phyloP scores from a whole-genome alignment of 495 filamentous ascomycete genomes.

The Astrothelium macrocarpum region DNA sequence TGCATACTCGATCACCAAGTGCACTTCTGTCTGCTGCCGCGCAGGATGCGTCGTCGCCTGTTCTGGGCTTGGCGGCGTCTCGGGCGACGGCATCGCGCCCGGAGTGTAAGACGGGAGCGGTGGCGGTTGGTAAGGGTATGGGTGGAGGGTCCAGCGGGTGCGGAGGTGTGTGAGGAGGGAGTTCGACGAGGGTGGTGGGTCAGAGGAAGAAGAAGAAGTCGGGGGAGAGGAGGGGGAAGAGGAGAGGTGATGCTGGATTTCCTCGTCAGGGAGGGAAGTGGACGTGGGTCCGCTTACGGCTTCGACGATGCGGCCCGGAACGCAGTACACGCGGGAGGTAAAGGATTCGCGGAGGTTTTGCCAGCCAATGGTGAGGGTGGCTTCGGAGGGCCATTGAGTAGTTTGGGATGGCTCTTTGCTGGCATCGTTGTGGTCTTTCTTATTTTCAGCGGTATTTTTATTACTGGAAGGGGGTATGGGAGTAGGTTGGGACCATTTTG shows the following conservation, averaged over 20 bases:
- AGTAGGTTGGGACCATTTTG: conserved; percentile 42
- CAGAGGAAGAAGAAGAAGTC: conserved; percentile 14
- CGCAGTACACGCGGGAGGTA: conserved; percentile 63
- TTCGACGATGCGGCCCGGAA: conserved; percentile 59
- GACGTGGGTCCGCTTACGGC: conserved; percentile 57
- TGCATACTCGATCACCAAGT: conserved; percentile 63
- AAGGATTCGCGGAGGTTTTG: conserved; percentile 73
- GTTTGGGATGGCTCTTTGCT: not conserved
- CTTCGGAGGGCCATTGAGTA: conserved; percentile 54
- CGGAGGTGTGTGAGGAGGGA: conserved; percentile 64
- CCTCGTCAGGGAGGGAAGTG: conserved; percentile 32
- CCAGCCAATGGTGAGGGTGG: conserved; percentile 76
- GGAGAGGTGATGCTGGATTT: conserved; percentile 33
- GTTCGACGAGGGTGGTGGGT: conserved; percentile 23
- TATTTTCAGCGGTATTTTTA: not conserved
- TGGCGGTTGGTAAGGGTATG: conserved; percentile 33
- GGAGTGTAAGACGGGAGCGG: conserved; percentile 14
- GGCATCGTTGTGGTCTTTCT: not conserved
- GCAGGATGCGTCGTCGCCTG: conserved; percentile 18
- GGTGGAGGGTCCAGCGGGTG: conserved; percentile 64
- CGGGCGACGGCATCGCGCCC: conserved; percentile 15
- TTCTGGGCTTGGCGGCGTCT: conserved; percentile 32
- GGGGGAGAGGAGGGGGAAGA: not conserved
- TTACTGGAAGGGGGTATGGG: conserved; percentile 28
- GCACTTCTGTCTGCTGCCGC: conserved; percentile 55